Base-by-base conservation (phyloP, 148 eudicot genomes). In the Suaeda aralocaspica region DNA sequence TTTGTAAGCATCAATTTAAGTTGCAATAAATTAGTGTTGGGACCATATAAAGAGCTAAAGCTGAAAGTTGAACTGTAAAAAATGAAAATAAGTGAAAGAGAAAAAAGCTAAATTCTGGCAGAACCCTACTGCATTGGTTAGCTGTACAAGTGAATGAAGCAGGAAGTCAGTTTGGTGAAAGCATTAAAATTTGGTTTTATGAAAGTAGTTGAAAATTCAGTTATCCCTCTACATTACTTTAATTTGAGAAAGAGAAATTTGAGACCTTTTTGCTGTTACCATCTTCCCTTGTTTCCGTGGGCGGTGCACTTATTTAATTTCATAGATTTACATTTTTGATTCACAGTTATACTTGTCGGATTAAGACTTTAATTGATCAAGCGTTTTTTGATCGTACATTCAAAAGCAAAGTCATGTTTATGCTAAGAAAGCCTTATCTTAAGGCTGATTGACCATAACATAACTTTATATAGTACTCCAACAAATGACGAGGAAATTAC, bases 141-240 rank as follows among this genome's bases (percentile, higher is more conserved):
- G 64, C 34, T 60, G 64, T 3, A n/a, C 4, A 8, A 36, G 41
- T 52, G 10, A 49, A 61, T 50, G 66, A 62, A 21, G 45, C 49
- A 31, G 58, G 36, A 16, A 60, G 59, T 48, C 3, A 34, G 36
- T 61, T 42, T 31, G 67, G 60, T 61, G 67, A 50, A 49, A 49
- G 67, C 67, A 61, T 71, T 71, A 22, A 71, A 31, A 33, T 9
- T 24, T 48, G 55, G 58, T 24, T 69, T 39, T 6, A 49, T 71
- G 30, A 31, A 34, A 59, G 67, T 71, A 16, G 74, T 71, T 71
- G 74, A 49, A 71, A 16, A 21, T 46, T 71, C 39, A 30, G 36
- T 45, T 53, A 15, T 50, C 51, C 12, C 42, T 34, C 8, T 60
- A 9, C 24, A 59, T 59, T 49, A 50, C 24, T 48, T 70, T 36